Evolutionary conservation across 1,284 basidiomycete species (phyloP).

Genomic region (Filobasidium uniguttulatum): DNA sequence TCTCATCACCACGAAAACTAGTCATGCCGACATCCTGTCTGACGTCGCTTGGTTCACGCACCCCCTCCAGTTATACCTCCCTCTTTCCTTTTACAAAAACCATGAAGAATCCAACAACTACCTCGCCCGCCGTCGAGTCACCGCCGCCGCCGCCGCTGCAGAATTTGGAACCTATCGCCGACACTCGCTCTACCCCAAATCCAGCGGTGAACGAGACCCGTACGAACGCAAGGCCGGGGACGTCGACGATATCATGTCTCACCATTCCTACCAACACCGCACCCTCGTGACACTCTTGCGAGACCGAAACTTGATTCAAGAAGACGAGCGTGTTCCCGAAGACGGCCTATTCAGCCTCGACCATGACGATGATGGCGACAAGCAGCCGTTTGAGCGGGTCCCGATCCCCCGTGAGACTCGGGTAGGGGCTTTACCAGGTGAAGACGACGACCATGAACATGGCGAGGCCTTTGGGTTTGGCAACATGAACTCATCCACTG

Average conservation of each 20-base stretch:
- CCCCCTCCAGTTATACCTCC: neutral
- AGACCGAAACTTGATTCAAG: conserved; percentile 1
- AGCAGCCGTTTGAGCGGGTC: conserved; percentile 3
- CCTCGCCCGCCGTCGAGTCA: neutral
- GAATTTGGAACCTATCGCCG: no score
- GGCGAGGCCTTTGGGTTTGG: no score
- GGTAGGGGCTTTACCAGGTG: no score
- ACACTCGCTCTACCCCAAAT: no score
- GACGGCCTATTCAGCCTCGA: conserved; percentile 6
- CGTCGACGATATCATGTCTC: conserved; percentile 7
- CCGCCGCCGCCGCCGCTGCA: neutral
- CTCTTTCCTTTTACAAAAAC: neutral
- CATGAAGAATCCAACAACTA: neutral
- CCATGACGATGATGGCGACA: neutral
- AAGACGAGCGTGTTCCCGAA: conserved; percentile 5
- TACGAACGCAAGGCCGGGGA: no score
- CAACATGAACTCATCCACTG: no score
- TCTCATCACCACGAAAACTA: neutral
- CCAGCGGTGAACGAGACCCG: no score
- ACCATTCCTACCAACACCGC: conserved; percentile 7
- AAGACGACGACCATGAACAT: no score
- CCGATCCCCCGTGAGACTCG: no score
- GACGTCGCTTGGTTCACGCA: no score
- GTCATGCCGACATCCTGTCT: no score
- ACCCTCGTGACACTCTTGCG: conserved; percentile 4